These are phyloP conservation scores for Didymella keratinophila DNA, from an alignment of 2,329 filamentous ascomycete species.

Conservation along the genomic window DNA sequence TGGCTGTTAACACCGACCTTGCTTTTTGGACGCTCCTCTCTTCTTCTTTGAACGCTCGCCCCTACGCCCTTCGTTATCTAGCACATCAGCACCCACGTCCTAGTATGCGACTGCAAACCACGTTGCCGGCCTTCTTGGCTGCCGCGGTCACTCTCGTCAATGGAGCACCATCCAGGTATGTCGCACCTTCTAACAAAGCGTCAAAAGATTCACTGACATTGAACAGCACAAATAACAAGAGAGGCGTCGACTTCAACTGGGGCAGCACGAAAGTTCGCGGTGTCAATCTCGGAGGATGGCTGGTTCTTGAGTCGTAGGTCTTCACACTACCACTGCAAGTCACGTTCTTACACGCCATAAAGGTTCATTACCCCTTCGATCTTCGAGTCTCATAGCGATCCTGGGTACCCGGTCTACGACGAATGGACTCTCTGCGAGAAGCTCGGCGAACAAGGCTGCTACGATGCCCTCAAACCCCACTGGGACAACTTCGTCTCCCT, in stretches of 20 bases:
- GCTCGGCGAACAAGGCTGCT: conserved; percentile 56
- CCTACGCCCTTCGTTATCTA: not conserved
- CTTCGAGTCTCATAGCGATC: conserved; percentile 51
- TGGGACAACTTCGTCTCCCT: conserved; percentile 61
- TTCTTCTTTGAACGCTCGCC: no score
- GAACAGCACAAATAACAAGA: conserved; percentile 12
- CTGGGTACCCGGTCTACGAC: conserved; percentile 52
- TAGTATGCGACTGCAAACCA: conserved; percentile 21
- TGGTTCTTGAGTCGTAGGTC: conserved; percentile 44
- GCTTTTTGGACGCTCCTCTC: not conserved
- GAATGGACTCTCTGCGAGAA: conserved; percentile 60
- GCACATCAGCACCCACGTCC: not conserved
- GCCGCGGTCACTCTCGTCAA: conserved; percentile 18
- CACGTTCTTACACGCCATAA: not conserved
- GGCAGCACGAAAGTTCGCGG: conserved; percentile 53
- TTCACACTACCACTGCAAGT: not conserved
- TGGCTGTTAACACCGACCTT: not conserved
- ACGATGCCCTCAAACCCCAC: conserved; percentile 56
- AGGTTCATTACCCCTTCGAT: conserved; percentile 65
- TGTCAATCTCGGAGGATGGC: conserved; percentile 48
- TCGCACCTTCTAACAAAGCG: not conserved
- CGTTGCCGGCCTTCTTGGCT: conserved; percentile 24
- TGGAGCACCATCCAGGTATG: conserved; percentile 31
- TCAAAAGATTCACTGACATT: not conserved
- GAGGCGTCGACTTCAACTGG: conserved; percentile 50